Base-by-base conservation (phyloP, 352 stramenopile species). In the Plasmopara halstedii region DNA sequence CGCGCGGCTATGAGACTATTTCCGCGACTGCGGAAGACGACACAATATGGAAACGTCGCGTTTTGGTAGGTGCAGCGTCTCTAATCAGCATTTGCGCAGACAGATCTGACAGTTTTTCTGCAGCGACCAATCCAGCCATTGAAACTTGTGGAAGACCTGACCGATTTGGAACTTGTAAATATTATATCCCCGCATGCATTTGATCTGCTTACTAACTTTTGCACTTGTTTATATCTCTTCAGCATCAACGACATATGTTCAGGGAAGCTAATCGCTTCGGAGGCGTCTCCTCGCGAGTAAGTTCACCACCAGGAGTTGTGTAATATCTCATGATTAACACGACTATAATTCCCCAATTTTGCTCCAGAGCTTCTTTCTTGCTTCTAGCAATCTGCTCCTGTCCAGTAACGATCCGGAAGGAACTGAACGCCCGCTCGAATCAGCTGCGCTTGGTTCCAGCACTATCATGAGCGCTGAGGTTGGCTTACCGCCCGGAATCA, bases 181-280 rank as follows among this genome's bases (percentile, higher is more conserved):
- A 8, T 31, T 20, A n/a, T 20, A 6, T 14, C 32, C 14, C 6
- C 23, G 20, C 19, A 23, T 4, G 5, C 23, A 43, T 18, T 14
- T 36, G 21, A 20, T 32, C 23, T n/a, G 13, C 6, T 31, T 10
- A 31, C 35, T 21, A 14, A 20, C 2, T 38, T n/a, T 5, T 6
- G 25, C 6, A 21, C 17, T 13, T 22, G 46, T 15, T 10, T 20
- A 39, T 42, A 9, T 41, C 21, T 6, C 23, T 41, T 18, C 38
- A 78, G 69, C 67, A 83, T 19, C 70, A 83, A 54, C 70, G 70
- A 4, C 62, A 67, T n/a, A 71, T 83, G 35, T 83, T 83, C 53
- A 73, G 73, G 59, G 67, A 80, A 32, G 70, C 70, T 15, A 78
- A 83, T 39, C 62, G 65, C 14, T 80, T 80, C 40, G 59, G 49